Conservation (phyloP, 2,329 filamentous ascomycete species). For the Ascochyta lentis region DNA sequence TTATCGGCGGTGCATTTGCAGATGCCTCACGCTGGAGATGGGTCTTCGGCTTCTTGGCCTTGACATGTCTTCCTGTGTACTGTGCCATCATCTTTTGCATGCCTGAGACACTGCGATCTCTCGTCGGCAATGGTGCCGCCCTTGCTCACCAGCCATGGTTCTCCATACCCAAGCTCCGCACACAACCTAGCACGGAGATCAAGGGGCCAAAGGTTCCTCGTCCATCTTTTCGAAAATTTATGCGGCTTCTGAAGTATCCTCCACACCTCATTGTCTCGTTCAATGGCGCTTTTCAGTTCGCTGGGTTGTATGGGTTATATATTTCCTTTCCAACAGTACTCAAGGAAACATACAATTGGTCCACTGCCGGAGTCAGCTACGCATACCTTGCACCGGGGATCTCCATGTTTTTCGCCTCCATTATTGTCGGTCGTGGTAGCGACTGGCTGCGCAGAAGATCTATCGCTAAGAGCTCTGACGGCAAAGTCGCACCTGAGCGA, state of each 20-base stretch:
- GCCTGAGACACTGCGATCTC: constrained; percentile 55
- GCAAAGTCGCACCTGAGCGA: constrained; percentile 47
- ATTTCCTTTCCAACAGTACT: constrained; percentile 33
- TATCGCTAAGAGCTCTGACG: constrained; percentile 28
- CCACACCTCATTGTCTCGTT: constrained; percentile 41
- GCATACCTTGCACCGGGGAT: constrained; percentile 48
- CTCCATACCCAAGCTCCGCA: constrained; percentile 34
- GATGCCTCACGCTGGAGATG: constrained; percentile 51
- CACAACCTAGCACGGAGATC: constrained; percentile 25
- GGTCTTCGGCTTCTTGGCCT: constrained; percentile 52
- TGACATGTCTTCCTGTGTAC: constrained; percentile 35
- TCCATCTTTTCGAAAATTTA: constrained; percentile 30
- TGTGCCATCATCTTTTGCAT: constrained; percentile 49
- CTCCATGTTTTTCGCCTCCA: constrained; percentile 45
- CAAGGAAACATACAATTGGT: constrained; percentile 45
- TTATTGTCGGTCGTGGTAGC: constrained; percentile 49
- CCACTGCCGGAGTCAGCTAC: constrained; percentile 43
- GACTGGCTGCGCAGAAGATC: constrained; percentile 46
- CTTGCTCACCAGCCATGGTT: constrained; percentile 36
- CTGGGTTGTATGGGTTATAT: constrained; percentile 37
- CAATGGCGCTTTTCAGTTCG: constrained; percentile 38
- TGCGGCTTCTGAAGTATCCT: constrained; percentile 35
- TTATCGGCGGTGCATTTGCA: constrained; percentile 53
- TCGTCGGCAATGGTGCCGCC: constrained; percentile 53
- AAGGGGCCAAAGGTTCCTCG: constrained; percentile 32